These are phyloP conservation scores for Erysimum cheiri DNA, from an alignment of 441 rosid genomes.

Conservation along the genomic window DNA sequence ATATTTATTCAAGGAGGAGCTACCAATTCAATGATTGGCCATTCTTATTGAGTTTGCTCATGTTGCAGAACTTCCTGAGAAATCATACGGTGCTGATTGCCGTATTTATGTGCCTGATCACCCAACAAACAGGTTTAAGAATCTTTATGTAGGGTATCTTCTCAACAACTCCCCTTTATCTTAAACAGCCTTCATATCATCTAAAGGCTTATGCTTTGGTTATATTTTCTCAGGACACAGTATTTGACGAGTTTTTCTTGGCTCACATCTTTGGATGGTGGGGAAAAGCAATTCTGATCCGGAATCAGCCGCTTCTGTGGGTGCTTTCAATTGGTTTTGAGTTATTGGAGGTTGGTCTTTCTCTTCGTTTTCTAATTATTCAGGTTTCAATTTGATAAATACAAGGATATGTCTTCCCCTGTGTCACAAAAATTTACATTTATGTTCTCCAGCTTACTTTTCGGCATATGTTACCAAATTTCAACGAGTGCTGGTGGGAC, in stretches of 20 bases:
- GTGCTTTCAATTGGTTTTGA: conserved; percentile 98
- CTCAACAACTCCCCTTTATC: conserved; percentile 42
- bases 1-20: background rate
- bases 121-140: conserved; percentile 98
- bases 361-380: conserved; percentile 21
- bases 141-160: conserved; percentile 97
- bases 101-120: conserved; percentile 86
- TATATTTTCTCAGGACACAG: conserved; percentile 66
- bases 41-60: conserved; percentile 33
- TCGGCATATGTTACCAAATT: conserved; percentile 99
- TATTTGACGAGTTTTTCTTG: conserved; percentile 95
- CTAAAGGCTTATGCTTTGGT: conserved; percentile 40
- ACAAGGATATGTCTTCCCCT: conserved; percentile 23
- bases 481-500: conserved; percentile 99
- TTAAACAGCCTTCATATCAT: conserved; percentile 15
- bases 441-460: conserved; percentile 79
- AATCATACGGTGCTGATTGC: conserved; percentile 97
- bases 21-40: background rate
- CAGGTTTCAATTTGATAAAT: conserved; percentile 10
- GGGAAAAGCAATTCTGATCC: conserved; percentile 98
- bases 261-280: conserved; percentile 99
- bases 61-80: conserved; percentile 95
- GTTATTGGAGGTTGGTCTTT: conserved; percentile 85
- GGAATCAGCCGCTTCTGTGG: conserved; percentile 99
- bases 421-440: conserved; percentile 31